These are phyloP conservation scores for Ephemerocybe angulata DNA, from an alignment of 768 basidiomycete species.

Conservation along the genomic window DNA sequence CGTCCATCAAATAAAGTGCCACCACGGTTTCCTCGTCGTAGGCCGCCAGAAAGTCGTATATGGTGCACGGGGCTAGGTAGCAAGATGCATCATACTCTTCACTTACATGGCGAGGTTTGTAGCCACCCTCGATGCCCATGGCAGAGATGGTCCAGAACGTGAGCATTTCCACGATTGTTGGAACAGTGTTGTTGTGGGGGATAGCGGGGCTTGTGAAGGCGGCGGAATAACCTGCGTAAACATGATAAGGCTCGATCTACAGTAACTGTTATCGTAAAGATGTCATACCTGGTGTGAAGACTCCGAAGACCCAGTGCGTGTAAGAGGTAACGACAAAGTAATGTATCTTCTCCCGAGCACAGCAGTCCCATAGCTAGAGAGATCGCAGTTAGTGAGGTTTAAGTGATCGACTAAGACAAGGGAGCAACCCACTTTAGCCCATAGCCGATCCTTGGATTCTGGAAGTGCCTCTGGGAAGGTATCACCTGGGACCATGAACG, in stretches of 20 bases:
- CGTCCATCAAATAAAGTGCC: constrained; percentile 20
- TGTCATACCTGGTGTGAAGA: constrained; percentile 49
- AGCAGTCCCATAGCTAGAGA: constrained; percentile 54
- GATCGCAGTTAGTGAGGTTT: neutral
- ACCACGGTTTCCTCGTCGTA: constrained; percentile 23
- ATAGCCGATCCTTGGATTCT: constrained; percentile 48
- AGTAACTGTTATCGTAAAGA: neutral
- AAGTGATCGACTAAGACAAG: neutral
- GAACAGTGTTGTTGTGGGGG: constrained; percentile 33
- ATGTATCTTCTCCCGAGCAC: constrained; percentile 42
- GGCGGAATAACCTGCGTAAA: constrained; percentile 45
- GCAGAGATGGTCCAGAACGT: constrained; percentile 56
- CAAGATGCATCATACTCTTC: constrained; percentile 17
- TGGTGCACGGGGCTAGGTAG: neutral
- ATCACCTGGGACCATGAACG: constrained; percentile 29
- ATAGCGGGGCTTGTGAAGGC: constrained; percentile 50
- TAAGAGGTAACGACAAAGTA: constrained; percentile 62
- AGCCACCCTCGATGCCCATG: constrained; percentile 35
- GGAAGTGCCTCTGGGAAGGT: constrained; percentile 29
- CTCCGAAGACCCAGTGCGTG: constrained; percentile 59
- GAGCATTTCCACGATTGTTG: constrained; percentile 50
- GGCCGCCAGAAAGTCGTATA: constrained; percentile 28
- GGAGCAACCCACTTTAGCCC: constrained; percentile 48
- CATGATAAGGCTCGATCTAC: neutral
- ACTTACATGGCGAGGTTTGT: constrained; percentile 39